Evolutionary conservation across 2,329 filamentous ascomycete species (phyloP), one percentile per base, ranked within the genome.

Genomic region (Colletotrichum trifolii): DNA sequence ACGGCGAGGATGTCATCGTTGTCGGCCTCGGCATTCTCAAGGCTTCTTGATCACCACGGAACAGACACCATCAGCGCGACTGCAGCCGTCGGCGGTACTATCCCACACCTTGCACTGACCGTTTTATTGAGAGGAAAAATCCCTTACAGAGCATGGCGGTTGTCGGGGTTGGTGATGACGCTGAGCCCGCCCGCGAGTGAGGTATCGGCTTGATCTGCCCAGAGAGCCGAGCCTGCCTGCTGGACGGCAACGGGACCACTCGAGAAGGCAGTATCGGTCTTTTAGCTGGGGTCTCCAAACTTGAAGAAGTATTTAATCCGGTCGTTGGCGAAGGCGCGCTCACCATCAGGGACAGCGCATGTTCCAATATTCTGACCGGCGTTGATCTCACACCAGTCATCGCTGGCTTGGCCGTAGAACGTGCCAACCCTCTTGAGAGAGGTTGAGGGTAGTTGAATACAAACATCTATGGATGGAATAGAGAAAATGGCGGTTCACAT

Each of bases 331-430:
- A 82, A 82, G 13, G 78, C 79, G 5, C 79, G 75, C 39, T 78
- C 76, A 42, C 76, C 77, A 6, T 81, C 81, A 0, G 82, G 80
- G 64, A 84, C 81, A 61, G 74, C 83, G 68, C 83, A 83, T 0
- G 81, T 83, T 78, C 91, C 89, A 38, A 93, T 86, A 68, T 92
- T 86, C 76, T 93, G 88, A 0, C 85, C 86, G 35, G 87, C 87
- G 72, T 93, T 93, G 65, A 92, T 64, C 71, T 93, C 91, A 76
- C 89, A 86, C 85, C 89, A 94, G 72, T 94, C 91, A 67, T 94
- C 90, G 54, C 89, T 91, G 1, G 90, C 91, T 73, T 90, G 88
- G 53, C 91, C 91, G 71, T 92, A 93, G 73, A 91, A 93, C 0
- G 89, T 90, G 39, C 90, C 91, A 53, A 93, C 88, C 73, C 85